phyloP scores from a whole-genome alignment of 148 eudicot species.

The Chenopodium suecicum region DNA sequence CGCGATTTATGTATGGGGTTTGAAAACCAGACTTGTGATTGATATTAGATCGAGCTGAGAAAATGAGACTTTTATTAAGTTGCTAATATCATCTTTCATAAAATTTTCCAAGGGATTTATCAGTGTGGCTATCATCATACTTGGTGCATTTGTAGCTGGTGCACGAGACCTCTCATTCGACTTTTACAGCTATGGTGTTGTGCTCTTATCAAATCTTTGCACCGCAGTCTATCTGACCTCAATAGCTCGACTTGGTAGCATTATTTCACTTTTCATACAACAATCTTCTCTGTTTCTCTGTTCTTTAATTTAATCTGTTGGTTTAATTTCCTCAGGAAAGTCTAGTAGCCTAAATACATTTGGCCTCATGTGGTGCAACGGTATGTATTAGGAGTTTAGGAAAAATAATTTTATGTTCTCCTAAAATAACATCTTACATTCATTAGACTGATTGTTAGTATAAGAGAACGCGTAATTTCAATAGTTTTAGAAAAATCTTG shows the following conservation, averaged over 20 bases:
- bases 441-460: background rate
- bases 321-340: slow-evolving; percentile 36
- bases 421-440: background rate
- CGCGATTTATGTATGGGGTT: background rate
- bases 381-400: slow-evolving; percentile 22
- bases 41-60: background rate
- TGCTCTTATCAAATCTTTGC: slow-evolving; percentile 46
- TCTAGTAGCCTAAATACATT: slow-evolving; percentile 55
- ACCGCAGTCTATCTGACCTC: slow-evolving; percentile 63
- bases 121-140: slow-evolving; percentile 57
- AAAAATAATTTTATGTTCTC: background rate
- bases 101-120: slow-evolving; percentile 32
- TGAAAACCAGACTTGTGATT: background rate
- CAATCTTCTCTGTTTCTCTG: background rate
- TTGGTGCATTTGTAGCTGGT: slow-evolving; percentile 66
- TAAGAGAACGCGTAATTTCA: background rate
- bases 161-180: slow-evolving; percentile 63
- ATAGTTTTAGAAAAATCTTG: background rate
- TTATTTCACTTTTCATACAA: background rate
- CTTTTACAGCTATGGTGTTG: slow-evolving; percentile 48
- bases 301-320: background rate
- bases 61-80: background rate
- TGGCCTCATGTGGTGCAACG: slow-evolving; percentile 66
- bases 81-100: slow-evolving; percentile 25
- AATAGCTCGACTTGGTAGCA: slow-evolving; percentile 55